Evolutionary conservation across 306 rosid species (phyloP), one percentile per base, ranked within the genome.

Genomic region (Cicer pinnatifidum): DNA sequence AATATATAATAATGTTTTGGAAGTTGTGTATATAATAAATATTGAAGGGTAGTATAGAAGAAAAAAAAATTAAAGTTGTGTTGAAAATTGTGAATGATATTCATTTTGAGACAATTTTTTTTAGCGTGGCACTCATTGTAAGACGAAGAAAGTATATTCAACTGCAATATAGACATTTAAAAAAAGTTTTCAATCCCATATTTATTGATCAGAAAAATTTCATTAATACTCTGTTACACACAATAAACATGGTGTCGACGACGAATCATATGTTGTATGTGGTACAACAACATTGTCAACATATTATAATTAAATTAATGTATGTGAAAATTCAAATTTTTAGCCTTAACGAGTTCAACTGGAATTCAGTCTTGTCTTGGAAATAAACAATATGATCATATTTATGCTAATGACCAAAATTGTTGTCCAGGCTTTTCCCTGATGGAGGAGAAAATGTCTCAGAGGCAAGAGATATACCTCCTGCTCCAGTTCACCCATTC

Each of bases 401-500:
- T 19, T 66, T 44, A 46, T 67, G 16, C n/a, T 23, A 28, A 67
- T n/a, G 40, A 60, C 63, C n/a, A 35, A 66, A 66, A 45, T 64
- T 48, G 39, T 17, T 75, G 70, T 60, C 78, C 88, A 94, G 97
- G 71, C 90, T 91, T 65, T 94, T 94, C 69, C 88, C 96, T 0
- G 90, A 86, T 70, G 91, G 84, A 45, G 84, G 85, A n/a, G 91
- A 82, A 72, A 84, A 72, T 66, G 80, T 35, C 15, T 82, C 85
- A 3, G 92, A 85, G 73, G 61, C n/a, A 65, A 73, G 86, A 0
- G 87, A 84, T 54, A 82, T 85, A 60, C 85, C 91, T 33, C 80
- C 92, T 56, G 88, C 96, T 12, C 97, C 97, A 3, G 86, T 86
- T 69, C 99, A 95, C 48, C 99, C 99, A 17, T 95, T 95, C 75